Percentiles rank a stretch among this genome's conserved stretches.
These are phyloP conservation scores for Athelia sp. DNA, from an alignment of 1,284 basidiomycete species.

Conservation along the genomic window DNA sequence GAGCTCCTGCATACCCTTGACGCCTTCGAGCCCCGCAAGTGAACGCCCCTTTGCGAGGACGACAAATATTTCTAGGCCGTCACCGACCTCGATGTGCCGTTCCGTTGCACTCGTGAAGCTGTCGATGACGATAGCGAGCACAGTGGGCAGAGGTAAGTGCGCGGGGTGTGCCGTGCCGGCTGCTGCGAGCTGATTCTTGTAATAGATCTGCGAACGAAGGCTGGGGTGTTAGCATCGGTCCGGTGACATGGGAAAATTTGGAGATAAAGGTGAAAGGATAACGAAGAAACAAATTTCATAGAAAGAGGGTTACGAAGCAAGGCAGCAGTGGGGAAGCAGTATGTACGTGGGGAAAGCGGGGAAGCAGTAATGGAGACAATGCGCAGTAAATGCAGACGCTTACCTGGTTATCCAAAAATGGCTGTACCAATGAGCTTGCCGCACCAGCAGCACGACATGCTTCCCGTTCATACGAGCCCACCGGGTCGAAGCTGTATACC, in stretches of 20 bases:
- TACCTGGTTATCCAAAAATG: slow-evolving; percentile 95
- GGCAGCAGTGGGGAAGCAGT: slow-evolving; percentile 4
- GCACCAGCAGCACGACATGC: slow-evolving; percentile 92
- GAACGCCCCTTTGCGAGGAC: slow-evolving; percentile 70
- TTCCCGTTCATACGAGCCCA: slow-evolving; percentile 93
- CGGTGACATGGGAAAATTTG: too few relatives aligned
- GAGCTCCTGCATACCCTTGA: slow-evolving; percentile 60
- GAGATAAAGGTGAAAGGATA: slow-evolving; percentile 1
- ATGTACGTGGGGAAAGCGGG: slow-evolving; percentile 11
- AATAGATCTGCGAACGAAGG: slow-evolving; percentile 76
- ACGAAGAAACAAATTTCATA: background rate
- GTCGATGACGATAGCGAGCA: slow-evolving; percentile 86
- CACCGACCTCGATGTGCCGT: slow-evolving; percentile 95
- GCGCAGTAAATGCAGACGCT: slow-evolving; percentile 27
- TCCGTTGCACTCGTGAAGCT: slow-evolving; percentile 93
- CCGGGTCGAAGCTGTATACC: slow-evolving; percentile 96
- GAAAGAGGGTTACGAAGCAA: slow-evolving; percentile 1
- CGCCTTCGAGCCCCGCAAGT: slow-evolving; percentile 54
- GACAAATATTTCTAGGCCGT: slow-evolving; percentile 88
- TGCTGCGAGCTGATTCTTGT: slow-evolving; percentile 83
- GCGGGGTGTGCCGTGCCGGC: slow-evolving; percentile 66
- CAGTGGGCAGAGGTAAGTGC: slow-evolving; percentile 77
- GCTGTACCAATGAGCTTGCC: slow-evolving; percentile 86
- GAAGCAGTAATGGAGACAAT: slow-evolving; percentile 13
- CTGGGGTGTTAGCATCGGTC: background rate